phyloP scores from a whole-genome alignment of 345 rosid species.

The Hibiscus syriacus region DNA sequence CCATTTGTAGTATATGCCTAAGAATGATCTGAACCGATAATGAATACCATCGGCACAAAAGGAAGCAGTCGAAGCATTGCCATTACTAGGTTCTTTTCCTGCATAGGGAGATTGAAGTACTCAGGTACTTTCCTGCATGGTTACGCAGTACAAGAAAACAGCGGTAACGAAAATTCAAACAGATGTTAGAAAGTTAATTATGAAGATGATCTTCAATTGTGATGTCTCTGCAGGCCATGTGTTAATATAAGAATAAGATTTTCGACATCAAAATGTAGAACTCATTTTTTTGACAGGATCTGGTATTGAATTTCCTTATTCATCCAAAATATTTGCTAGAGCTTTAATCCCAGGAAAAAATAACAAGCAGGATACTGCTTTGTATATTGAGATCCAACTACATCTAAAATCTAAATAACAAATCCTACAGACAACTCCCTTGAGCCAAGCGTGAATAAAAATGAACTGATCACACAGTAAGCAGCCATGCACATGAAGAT shows the following conservation, averaged over 20 bases:
- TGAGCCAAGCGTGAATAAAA: background rate
- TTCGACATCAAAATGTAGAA: background rate
- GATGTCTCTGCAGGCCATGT: background rate
- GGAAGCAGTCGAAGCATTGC: too few relatives aligned
- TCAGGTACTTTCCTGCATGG: slow-evolving; percentile 73
- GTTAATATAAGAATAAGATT: background rate
- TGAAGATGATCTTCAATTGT: slow-evolving; percentile 64
- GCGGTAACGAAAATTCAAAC: slow-evolving; percentile 77
- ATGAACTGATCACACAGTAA: background rate
- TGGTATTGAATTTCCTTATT: background rate
- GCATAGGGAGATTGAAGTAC: slow-evolving; percentile 20
- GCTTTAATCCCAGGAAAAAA: too few relatives aligned
- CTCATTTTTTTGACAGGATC: slow-evolving; percentile 4
- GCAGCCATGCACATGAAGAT: background rate
- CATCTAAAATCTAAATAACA: background rate
- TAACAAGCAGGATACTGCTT: background rate
- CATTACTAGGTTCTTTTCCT: too few relatives aligned
- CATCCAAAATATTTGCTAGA: too few relatives aligned
- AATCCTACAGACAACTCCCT: background rate
- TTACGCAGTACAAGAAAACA: slow-evolving; percentile 77
- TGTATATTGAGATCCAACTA: background rate
- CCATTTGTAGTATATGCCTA: too few relatives aligned
- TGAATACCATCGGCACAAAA: too few relatives aligned
- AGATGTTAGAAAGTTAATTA: slow-evolving; percentile 74
- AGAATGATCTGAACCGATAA: too few relatives aligned